These are phyloP conservation scores for Lepidopterella palustris DNA, from an alignment of 495 filamentous ascomycete species.

Conservation along the genomic window DNA sequence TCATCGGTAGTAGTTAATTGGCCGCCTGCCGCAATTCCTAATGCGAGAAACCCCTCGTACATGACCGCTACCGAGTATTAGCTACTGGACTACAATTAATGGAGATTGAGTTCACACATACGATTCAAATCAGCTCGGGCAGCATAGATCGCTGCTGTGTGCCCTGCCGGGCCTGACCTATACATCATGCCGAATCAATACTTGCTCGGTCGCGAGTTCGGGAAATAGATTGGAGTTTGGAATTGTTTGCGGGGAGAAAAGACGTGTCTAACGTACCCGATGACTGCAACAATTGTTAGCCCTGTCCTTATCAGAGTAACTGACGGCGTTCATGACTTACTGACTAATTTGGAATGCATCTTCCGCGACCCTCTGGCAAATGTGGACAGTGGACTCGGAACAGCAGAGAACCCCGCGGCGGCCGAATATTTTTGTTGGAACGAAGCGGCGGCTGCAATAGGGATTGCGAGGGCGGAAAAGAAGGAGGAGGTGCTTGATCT, in stretches of 20 bases:
- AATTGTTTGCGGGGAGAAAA: background rate
- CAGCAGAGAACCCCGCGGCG: constrained; percentile 34
- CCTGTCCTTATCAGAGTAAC: background rate
- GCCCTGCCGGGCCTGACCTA: constrained; percentile 93
- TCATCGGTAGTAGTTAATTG: constrained; percentile 98
- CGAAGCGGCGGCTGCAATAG: constrained; percentile 59
- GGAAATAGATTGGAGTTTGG: constrained; percentile 1
- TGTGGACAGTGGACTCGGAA: constrained; percentile 32
- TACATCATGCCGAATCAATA: constrained; percentile 30
- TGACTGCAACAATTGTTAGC: constrained; percentile 29
- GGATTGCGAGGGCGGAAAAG: constrained; percentile 52
- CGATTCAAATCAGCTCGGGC: constrained; percentile 84
- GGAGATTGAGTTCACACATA: constrained; percentile 24
- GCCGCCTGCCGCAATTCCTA: constrained; percentile 91
- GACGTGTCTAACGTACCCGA: constrained; percentile 29
- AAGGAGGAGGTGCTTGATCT: constrained; percentile 54
- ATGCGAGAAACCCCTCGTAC: constrained; percentile 96
- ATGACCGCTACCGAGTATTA: constrained; percentile 56
- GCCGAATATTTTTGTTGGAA: constrained; percentile 48
- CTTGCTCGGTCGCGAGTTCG: constrained; percentile 13
- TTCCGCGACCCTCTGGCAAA: constrained; percentile 23
- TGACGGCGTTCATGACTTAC: constrained; percentile 19
- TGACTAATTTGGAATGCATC: constrained; percentile 41
- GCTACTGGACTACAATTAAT: background rate
- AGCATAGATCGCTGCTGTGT: constrained; percentile 95